Evolutionary conservation across 208 protist species (phyloP).

Genomic region (Trypanosoma caninum): DNA sequence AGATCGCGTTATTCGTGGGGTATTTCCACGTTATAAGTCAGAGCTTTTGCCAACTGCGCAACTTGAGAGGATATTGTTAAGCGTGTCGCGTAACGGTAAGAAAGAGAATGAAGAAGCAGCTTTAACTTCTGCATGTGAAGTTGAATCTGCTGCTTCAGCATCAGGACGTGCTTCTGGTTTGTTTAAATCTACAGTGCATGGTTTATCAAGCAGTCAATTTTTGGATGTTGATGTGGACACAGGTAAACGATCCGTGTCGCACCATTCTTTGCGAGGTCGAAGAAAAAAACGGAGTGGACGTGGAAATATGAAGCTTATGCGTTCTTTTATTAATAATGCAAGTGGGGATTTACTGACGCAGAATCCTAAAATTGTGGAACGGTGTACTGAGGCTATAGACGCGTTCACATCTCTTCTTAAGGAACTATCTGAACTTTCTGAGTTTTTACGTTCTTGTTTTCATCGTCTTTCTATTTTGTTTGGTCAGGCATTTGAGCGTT

Average conservation of each 20-base stretch:
- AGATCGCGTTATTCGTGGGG: conserved; percentile 31
- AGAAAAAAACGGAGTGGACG: too few relatives aligned
- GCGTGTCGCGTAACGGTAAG: background rate
- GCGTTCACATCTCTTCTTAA: conserved; percentile 25
- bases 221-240: too few relatives aligned
- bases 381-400: conserved; percentile 34
- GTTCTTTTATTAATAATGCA: background rate
- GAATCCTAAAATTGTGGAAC: conserved; percentile 14
- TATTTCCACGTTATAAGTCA: conserved; percentile 35
- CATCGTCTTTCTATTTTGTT: conserved; percentile 35
- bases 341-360: background rate
- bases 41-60: conserved; percentile 17
- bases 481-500: conserved; percentile 31
- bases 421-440: conserved; percentile 36
- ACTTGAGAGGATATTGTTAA: conserved; percentile 23
- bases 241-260: too few relatives aligned
- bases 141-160: too few relatives aligned
- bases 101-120: background rate
- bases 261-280: too few relatives aligned
- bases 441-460: conserved; percentile 33
- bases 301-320: too few relatives aligned
- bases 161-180: too few relatives aligned
- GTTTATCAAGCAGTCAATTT: too few relatives aligned
- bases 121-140: too few relatives aligned
- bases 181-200: too few relatives aligned